Conservation (phyloP, 208 protist species). For the Leptomonas pyrrhocoris region DNA sequence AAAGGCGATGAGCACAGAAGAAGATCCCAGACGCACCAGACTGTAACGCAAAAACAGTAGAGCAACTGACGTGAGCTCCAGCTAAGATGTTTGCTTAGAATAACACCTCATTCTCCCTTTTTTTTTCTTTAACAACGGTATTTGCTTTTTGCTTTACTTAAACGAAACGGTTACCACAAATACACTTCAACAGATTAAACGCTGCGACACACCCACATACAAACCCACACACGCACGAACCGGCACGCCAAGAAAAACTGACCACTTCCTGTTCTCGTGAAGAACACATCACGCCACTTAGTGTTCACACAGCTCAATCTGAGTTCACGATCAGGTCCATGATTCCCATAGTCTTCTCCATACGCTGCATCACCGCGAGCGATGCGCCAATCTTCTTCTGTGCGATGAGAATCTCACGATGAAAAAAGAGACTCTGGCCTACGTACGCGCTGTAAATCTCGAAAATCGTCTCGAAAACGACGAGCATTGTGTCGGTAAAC, state of each 20-base stretch:
- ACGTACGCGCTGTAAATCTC: conserved; percentile 76
- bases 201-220: neutral
- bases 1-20: too few species aligned
- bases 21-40: too few species aligned
- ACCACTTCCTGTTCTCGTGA: too few species aligned
- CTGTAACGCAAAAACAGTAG: too few species aligned
- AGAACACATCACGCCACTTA: too few species aligned
- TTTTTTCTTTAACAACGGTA: neutral
- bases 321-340: conserved; percentile 87
- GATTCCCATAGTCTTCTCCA: conserved; percentile 70
- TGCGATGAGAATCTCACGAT: conserved; percentile 73
- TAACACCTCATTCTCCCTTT: neutral
- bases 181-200: neutral
- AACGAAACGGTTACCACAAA: neutral
- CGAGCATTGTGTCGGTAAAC: conserved; percentile 77
- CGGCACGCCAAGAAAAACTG: neutral
- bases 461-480: conserved; percentile 79
- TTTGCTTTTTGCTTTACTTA: neutral
- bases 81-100: too few species aligned
- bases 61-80: too few species aligned
- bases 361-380: conserved; percentile 58
- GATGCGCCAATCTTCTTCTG: conserved; percentile 64
- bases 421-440: conserved; percentile 73
- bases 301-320: conserved; percentile 16
- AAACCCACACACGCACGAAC: neutral